Evolutionary conservation across 805 yeast genomes (phyloP).

Genomic region (Scheffersomyces coipomensis): DNA sequence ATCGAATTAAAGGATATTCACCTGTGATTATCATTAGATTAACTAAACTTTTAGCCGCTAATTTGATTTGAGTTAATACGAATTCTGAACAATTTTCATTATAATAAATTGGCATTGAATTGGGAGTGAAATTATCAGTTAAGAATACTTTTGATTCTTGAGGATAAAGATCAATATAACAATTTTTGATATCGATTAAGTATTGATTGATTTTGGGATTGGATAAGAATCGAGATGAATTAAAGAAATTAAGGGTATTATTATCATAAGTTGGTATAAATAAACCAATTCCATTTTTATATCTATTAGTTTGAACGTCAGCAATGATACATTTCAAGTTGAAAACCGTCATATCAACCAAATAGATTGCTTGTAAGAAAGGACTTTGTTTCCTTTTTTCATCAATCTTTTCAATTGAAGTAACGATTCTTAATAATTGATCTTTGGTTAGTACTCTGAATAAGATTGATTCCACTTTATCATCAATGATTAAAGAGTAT

Average conservation of each 20-base stretch:
- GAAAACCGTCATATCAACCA: slow-evolving; percentile 67
- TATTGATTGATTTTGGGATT: slow-evolving; percentile 28
- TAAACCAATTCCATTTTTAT: slow-evolving; percentile 69
- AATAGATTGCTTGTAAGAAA: slow-evolving; percentile 75
- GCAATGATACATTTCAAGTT: slow-evolving; percentile 74
- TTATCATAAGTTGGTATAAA: slow-evolving; percentile 41
- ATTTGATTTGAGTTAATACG: slow-evolving; percentile 55
- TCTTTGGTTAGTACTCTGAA: slow-evolving; percentile 47
- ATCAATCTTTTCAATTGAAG: slow-evolving; percentile 66
- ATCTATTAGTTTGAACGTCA: slow-evolving; percentile 72
- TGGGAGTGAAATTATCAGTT: slow-evolving; percentile 48
- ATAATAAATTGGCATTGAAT: slow-evolving; percentile 72
- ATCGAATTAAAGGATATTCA: slow-evolving; percentile 85
- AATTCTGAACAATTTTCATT: slow-evolving; percentile 62
- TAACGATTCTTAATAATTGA: slow-evolving; percentile 51
- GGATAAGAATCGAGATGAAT: slow-evolving; percentile 20
- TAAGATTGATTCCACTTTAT: slow-evolving; percentile 47
- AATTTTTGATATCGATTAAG: slow-evolving; percentile 11
- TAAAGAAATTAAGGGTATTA: slow-evolving; percentile 17
- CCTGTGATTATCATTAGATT: slow-evolving; percentile 76
- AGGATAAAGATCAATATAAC: slow-evolving; percentile 49
- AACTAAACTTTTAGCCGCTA: slow-evolving; percentile 64
- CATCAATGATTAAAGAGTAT: slow-evolving; percentile 54
- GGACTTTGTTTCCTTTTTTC: slow-evolving; percentile 57
- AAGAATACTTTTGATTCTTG: slow-evolving; percentile 70